phyloP scores from a whole-genome alignment of 2,329 filamentous ascomycete genomes.

The Fusarium albosuccineum region DNA sequence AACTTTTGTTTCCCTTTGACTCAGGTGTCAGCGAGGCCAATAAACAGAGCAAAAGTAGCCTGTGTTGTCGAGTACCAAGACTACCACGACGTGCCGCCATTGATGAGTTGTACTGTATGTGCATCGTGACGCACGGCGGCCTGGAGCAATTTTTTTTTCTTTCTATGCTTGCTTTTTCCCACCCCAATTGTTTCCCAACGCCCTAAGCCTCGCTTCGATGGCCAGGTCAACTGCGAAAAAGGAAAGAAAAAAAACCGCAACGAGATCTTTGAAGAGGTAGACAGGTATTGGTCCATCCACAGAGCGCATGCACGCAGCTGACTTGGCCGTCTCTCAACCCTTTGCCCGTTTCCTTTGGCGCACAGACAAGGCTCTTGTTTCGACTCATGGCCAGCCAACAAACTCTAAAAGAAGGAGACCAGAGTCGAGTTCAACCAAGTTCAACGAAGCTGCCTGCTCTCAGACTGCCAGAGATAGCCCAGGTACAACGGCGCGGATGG shows the following conservation, averaged over 20 bases:
- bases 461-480: no score
- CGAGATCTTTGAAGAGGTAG: not conserved
- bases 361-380: not conserved
- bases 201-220: not conserved
- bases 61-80: not conserved
- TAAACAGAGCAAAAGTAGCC: no score
- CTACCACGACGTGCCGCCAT: not conserved
- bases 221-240: not conserved
- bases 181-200: not conserved
- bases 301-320: not conserved
- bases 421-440: not conserved
- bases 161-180: slow-evolving; percentile 11
- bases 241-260: not conserved
- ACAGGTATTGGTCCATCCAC: no score
- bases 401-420: slow-evolving; percentile 4
- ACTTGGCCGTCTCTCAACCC: not conserved
- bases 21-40: no score
- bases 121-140: not conserved
- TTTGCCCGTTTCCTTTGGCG: not conserved
- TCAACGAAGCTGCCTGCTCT: slow-evolving; percentile 6
- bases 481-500: no score
- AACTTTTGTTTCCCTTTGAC: no score
- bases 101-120: not conserved
- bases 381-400: slow-evolving; percentile 3
- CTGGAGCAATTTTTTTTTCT: not conserved